A percentile compares a stretch with the other conserved stretches of the same genome.
Evolutionary conservation across 768 basidiomycete species (phyloP).

Genomic region (Galerina sulciceps): DNA sequence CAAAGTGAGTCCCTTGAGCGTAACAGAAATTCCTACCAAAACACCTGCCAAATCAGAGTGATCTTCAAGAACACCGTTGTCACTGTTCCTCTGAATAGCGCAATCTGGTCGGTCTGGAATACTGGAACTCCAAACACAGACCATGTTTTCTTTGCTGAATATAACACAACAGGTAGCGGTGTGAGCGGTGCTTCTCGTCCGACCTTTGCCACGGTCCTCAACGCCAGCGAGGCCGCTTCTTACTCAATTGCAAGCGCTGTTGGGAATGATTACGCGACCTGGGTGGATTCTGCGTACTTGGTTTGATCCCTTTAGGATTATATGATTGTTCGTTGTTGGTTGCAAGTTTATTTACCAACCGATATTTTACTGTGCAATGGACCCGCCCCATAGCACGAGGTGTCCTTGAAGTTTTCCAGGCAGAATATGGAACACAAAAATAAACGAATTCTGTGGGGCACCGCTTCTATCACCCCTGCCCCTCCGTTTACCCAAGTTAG

Average conservation of each 20-base stretch:
- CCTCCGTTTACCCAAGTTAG: no score
- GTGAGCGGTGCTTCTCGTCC: slow-evolving; percentile 34
- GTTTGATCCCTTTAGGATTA: no score
- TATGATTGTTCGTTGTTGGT: no score
- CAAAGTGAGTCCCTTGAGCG: slow-evolving; percentile 7
- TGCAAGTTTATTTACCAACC: no score
- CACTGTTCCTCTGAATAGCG: slow-evolving; percentile 39
- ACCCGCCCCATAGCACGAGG: no score
- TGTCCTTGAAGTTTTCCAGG: no score
- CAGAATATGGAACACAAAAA: no score
- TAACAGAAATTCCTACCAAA: neutral
- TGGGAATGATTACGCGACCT: slow-evolving; percentile 44
- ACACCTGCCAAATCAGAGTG: neutral
- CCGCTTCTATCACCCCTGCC: no score
- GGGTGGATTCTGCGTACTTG: slow-evolving; percentile 31
- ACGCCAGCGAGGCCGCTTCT: slow-evolving; percentile 32
- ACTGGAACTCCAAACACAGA: slow-evolving; percentile 39
- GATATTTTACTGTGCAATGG: no score
- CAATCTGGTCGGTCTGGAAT: slow-evolving; percentile 52
- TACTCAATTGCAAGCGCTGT: slow-evolving; percentile 47
- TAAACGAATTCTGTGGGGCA: no score
- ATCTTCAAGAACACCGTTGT: slow-evolving; percentile 44
- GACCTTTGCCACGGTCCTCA: slow-evolving; percentile 41
- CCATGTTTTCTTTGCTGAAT: slow-evolving; percentile 48
- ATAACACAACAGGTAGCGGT: slow-evolving; percentile 44